Evolutionary conservation across 257 asterid genomes (phyloP).

Genomic region (Plantago major): DNA sequence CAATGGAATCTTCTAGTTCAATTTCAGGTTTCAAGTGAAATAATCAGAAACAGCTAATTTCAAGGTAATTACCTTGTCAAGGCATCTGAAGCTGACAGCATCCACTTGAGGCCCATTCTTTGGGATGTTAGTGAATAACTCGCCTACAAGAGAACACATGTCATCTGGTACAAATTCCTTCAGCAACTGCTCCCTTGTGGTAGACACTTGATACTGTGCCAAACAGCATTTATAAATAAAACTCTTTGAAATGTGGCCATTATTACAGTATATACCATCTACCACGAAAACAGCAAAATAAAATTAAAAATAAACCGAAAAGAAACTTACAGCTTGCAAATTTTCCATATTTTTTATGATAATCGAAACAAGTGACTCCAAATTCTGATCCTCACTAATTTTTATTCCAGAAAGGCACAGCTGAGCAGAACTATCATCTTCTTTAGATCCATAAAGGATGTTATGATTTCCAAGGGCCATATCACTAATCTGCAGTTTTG

Average conservation of each 20-base stretch:
- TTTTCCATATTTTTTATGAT: conserved; percentile 56
- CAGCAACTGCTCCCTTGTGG: conserved; percentile 55
- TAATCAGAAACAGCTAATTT: no score
- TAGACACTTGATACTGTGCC: conserved; percentile 51
- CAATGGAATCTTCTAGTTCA: no score
- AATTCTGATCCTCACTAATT: conserved; percentile 51
- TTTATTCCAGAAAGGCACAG: conserved; percentile 62
- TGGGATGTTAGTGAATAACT: conserved; percentile 35
- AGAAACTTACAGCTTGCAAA: conserved; percentile 40
- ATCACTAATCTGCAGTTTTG: conserved; percentile 63
- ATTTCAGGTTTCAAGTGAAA: no score
- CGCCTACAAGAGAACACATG: conserved; percentile 48
- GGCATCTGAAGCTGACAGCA: conserved; percentile 30
- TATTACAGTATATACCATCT: no score
- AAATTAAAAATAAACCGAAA: conserved; percentile 2
- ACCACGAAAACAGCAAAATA: conserved; percentile 2
- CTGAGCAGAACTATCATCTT: conserved; percentile 70
- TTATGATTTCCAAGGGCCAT: conserved; percentile 33
- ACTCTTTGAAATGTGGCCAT: not conserved
- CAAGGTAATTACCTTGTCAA: conserved; percentile 32
- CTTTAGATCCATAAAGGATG: conserved; percentile 62
- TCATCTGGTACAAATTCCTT: conserved; percentile 68
- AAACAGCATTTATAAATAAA: conserved; percentile 13
- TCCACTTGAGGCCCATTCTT: conserved; percentile 27
- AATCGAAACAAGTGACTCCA: conserved; percentile 57